phyloP scores from a whole-genome alignment of 257 asterid genomes.

The Nicotiana tomentosiformis region DNA sequence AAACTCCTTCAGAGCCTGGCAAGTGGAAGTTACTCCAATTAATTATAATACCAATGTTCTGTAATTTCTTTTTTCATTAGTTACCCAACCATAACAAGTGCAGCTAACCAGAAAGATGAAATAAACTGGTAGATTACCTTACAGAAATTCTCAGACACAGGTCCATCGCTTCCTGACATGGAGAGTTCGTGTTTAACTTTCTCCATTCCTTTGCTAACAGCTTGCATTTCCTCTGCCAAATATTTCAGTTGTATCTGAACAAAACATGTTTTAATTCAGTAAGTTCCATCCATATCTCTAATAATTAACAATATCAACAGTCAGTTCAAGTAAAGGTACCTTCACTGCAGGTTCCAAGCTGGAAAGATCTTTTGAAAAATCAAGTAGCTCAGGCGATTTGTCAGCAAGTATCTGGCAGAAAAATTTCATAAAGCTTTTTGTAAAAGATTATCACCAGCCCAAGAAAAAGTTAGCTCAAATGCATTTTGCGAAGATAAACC shows the following conservation, averaged over 20 bases:
- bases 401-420: conserved; percentile 53
- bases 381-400: conserved; percentile 66
- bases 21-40: conserved; percentile 5
- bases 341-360: conserved; percentile 73
- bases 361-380: conserved; percentile 58
- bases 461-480: not conserved
- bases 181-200: conserved; percentile 61
- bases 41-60: not conserved
- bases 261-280: not conserved
- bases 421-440: not conserved
- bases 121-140: conserved; percentile 29
- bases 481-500: not conserved
- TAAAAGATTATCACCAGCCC: not conserved
- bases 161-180: conserved; percentile 70
- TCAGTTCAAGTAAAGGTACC: conserved; percentile 32
- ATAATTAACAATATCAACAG: not conserved
- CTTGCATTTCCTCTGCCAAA: conserved; percentile 92
- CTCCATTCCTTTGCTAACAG: conserved; percentile 68
- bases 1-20: conserved; percentile 61
- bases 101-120: not conserved
- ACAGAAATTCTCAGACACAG: conserved; percentile 54
- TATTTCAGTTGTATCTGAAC: conserved; percentile 73
- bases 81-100: not conserved
- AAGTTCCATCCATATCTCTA: not conserved
- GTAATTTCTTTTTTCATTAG: not conserved